These are phyloP conservation scores for Hortiboletus flavorubellus DNA, from an alignment of 768 basidiomycete species.

Conservation along the genomic window DNA sequence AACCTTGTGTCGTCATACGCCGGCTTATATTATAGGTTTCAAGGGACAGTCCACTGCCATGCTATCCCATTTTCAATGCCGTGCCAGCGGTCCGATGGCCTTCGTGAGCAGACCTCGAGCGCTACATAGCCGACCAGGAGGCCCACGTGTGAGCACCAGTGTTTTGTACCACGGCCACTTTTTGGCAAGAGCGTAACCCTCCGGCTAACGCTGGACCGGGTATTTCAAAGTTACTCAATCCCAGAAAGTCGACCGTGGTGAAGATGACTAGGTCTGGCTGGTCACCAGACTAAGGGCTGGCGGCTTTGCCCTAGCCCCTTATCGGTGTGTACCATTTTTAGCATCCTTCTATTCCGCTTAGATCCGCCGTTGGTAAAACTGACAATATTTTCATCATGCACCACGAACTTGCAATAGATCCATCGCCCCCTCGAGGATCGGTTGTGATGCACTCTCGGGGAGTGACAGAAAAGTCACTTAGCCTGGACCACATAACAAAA, in stretches of 20 bases:
- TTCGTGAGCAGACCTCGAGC: not conserved
- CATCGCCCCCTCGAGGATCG: not conserved
- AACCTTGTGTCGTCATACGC: not conserved
- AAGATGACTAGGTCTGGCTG: not conserved
- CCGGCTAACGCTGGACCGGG: conserved; percentile 11
- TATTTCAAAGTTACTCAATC: not conserved
- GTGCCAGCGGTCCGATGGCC: not conserved
- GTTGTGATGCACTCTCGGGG: not conserved
- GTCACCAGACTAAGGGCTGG: too few relatives aligned
- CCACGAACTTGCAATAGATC: not conserved
- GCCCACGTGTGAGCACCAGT: not conserved
- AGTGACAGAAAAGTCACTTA: not conserved
- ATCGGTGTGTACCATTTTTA: not conserved
- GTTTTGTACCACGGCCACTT: not conserved
- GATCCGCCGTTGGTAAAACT: not conserved
- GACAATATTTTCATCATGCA: not conserved
- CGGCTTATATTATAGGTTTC: conserved; percentile 16
- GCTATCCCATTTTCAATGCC: not conserved
- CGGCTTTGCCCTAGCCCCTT: not conserved
- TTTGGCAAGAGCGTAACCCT: not conserved
- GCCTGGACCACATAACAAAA: not conserved
- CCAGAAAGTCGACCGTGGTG: not conserved
- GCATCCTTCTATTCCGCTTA: not conserved
- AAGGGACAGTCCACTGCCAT: conserved; percentile 1
- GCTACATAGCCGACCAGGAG: not conserved